Percentiles rank a stretch among this genome's conserved stretches.
Evolutionary conservation across 208 protist genomes (phyloP).

Genomic region (Naegleria fowleri): DNA sequence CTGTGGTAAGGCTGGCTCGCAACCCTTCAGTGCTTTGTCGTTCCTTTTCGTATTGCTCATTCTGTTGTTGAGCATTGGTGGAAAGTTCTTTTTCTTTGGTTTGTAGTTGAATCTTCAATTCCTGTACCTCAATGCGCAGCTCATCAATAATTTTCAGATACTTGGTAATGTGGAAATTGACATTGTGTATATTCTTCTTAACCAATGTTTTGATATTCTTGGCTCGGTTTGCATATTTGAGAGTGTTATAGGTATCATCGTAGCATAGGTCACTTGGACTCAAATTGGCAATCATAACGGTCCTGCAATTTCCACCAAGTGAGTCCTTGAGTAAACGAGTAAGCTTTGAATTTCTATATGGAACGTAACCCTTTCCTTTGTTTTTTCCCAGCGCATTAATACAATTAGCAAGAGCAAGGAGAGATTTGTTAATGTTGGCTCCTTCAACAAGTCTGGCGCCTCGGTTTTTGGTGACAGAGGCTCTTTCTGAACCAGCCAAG

Average conservation of each 20-base stretch:
- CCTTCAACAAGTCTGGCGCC: not conserved
- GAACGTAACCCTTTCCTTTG: constrained; percentile 47
- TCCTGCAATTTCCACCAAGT: constrained; percentile 58
- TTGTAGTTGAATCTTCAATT: constrained; percentile 33
- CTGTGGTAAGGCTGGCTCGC: not conserved
- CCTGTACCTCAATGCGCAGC: constrained; percentile 47
- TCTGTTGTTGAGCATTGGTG: not conserved
- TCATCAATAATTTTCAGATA: constrained; percentile 61
- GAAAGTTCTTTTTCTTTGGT: not conserved
- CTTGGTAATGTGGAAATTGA: constrained; percentile 57
- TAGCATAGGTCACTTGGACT: not conserved
- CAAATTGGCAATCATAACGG: constrained; percentile 34
- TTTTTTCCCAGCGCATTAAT: constrained; percentile 54
- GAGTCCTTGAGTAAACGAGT: constrained; percentile 55
- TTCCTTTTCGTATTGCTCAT: not conserved
- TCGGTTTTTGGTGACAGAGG: constrained; percentile 41
- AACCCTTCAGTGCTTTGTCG: not conserved
- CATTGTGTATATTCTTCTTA: constrained; percentile 52
- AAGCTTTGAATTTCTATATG: constrained; percentile 70
- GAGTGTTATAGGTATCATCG: not conserved
- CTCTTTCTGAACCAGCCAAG: constrained; percentile 71
- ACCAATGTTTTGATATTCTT: constrained; percentile 19
- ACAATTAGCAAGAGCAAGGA: constrained; percentile 79
- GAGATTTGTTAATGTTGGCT: constrained; percentile 67
- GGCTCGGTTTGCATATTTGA: not conserved